Percentiles rank a stretch among this genome's conserved stretches.
phyloP scores from a whole-genome alignment of 106 monocot genomes.

The Dendrobium chrysotoxum region DNA sequence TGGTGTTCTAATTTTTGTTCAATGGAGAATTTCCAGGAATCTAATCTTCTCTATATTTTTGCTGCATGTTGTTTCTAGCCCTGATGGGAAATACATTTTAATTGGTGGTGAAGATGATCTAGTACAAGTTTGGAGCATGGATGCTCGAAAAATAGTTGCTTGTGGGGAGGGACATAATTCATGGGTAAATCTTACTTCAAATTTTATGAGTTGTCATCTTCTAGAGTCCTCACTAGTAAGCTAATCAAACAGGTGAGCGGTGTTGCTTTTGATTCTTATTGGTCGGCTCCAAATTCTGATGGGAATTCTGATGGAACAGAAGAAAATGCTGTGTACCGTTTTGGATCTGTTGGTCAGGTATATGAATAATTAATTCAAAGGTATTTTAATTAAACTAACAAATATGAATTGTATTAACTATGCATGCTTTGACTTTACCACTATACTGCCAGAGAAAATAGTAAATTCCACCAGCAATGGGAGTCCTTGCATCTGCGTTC shows the following conservation, averaged over 20 bases:
- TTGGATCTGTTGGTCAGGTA: conserved; percentile 96
- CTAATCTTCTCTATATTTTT: background rate
- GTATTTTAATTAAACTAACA: background rate
- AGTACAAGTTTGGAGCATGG: conserved; percentile 60
- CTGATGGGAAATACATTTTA: conserved; percentile 57
- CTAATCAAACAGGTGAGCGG: conserved; percentile 66
- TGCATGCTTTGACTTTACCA: background rate
- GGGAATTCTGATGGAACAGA: conserved; percentile 36
- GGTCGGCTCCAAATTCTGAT: conserved; percentile 63
- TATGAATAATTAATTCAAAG: background rate
- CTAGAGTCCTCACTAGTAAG: background rate
- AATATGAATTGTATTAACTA: background rate
- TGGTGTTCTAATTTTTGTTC: background rate
- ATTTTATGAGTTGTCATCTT: background rate
- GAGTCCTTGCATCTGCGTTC: too few species aligned
- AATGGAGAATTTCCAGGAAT: background rate
- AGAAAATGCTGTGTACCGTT: conserved; percentile 80
- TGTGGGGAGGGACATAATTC: conserved; percentile 66
- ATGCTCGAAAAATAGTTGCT: conserved; percentile 52
- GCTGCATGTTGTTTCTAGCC: conserved; percentile 12
- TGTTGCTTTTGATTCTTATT: conserved; percentile 94
- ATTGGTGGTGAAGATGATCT: conserved; percentile 70
- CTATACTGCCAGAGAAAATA: background rate
- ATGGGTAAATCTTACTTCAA: conserved; percentile 3
- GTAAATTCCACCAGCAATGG: too few species aligned